Evolutionary conservation across 2,329 filamentous ascomycete species (phyloP), one percentile per base, ranked within the genome.

Genomic region (Parastagonospora avenae): DNA sequence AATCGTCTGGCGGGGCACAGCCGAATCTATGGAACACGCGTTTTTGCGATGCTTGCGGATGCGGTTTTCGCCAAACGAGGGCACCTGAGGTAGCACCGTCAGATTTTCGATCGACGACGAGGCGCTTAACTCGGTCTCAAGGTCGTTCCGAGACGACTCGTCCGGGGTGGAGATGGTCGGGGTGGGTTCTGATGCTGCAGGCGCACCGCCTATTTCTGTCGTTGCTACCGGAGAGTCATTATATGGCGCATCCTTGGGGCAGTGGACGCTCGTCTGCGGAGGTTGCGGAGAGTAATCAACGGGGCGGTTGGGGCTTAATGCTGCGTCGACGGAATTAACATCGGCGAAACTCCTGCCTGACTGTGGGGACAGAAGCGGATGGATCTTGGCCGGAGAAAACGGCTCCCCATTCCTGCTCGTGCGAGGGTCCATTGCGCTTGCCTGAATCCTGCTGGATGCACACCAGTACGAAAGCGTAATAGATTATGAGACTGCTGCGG

Each of bases 1-100:
- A 66, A 92, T 86, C 48, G 90, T 93, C 75, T 93, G 90, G 57
- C 86, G 85, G 10, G 90, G 89, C 59, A 92, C 79, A 8, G 58
- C 58, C 41, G 81, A 80, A 64, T 90, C 88, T 68, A 84, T 80
- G 9, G 86, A 88, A 41, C 60, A 67, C n/a, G 73, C 71, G 64
- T 71, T 71, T 56, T 73, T 74, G 59, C 63, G 71, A 50, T 75
- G 73, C 57, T 70, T 72, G 32, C 59, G 60, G 36, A 60, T 63
- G 54, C 73, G 71, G 50, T 73, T 64, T 45, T 74, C 70, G 42
- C 68, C 66, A 61, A 75, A 74, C 8, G 70, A 73, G 8, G 63
- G 61, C 50, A 70, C 63, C 28, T 60, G 60, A 12, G 70, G 70
- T 29, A 71, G 64, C 24, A 59, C 55, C 3, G 66, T 63, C 29